Conservation (phyloP, 1,284 basidiomycete species). For the Exobasidium rhododendri region DNA sequence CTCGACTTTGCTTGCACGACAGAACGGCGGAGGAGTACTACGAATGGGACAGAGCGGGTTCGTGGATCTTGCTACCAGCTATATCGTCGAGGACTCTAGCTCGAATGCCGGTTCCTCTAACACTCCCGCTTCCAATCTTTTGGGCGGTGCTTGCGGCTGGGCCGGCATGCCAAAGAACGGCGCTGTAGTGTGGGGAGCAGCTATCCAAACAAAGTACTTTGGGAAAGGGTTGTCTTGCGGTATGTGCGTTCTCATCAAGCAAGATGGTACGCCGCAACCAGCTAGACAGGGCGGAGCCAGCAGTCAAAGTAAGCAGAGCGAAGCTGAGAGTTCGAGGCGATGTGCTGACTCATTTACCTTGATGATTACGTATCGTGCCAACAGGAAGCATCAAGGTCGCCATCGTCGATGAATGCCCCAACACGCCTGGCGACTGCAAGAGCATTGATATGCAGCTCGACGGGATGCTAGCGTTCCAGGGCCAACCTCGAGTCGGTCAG, state of each 20-base stretch:
- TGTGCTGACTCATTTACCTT: no score
- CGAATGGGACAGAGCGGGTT: not conserved
- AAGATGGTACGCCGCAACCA: not conserved
- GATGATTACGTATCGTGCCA: no score
- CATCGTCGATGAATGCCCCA: not conserved
- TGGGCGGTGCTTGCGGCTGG: not conserved
- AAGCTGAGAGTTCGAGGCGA: no score
- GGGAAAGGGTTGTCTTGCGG: not conserved
- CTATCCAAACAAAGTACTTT: not conserved
- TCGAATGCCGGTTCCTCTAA: not conserved
- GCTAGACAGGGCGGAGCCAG: not conserved
- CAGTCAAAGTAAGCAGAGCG: not conserved
- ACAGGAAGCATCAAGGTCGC: no score
- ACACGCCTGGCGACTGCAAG: not conserved
- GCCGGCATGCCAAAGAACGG: not conserved
- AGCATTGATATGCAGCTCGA: not conserved
- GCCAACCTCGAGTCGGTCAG: not conserved
- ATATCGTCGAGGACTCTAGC: not conserved
- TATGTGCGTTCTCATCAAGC: not conserved
- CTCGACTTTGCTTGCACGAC: not conserved
- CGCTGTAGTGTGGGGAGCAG: not conserved
- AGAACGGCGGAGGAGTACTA: not conserved
- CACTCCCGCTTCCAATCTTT: not conserved
- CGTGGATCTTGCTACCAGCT: not conserved
- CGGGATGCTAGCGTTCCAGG: not conserved